Evolutionary conservation across 345 rosid genomes (phyloP).

Genomic region (Eucalyptus coolabah): DNA sequence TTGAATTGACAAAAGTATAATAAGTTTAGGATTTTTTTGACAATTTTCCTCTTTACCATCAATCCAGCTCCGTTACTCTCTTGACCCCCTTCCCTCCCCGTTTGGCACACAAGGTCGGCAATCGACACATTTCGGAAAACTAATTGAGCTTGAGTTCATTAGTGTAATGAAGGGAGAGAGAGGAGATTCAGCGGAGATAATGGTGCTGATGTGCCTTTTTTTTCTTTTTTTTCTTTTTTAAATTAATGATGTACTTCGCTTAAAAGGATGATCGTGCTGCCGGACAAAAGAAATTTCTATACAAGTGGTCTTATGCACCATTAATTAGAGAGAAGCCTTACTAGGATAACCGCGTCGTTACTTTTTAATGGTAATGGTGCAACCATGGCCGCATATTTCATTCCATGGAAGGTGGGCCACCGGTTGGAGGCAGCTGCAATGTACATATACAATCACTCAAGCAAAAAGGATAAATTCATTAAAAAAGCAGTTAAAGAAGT

Average conservation of each 20-base stretch:
- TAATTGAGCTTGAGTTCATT: neutral
- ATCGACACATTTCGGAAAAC: neutral
- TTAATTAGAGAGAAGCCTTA: neutral
- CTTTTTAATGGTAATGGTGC: neutral
- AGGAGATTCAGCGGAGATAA: neutral
- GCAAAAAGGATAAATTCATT: neutral
- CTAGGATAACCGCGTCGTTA: neutral
- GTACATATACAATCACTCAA: neutral
- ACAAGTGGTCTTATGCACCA: neutral
- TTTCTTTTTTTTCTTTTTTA: fast-evolving
- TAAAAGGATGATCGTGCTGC: neutral
- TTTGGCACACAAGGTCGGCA: neutral
- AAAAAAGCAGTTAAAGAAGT: neutral
- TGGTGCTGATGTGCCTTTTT: neutral
- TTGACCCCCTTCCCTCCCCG: neutral
- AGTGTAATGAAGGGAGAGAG: neutral
- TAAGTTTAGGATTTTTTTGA: no score
- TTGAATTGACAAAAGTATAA: no score
- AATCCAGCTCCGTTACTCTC: neutral
- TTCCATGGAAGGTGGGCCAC: neutral
- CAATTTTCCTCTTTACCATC: no score
- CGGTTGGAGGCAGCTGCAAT: neutral
- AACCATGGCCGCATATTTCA: neutral
- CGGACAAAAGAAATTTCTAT: neutral
- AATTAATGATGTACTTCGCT: neutral